Evolutionary conservation across 352 stramenopile species (phyloP).

Genomic region (Pythium myriotylum): DNA sequence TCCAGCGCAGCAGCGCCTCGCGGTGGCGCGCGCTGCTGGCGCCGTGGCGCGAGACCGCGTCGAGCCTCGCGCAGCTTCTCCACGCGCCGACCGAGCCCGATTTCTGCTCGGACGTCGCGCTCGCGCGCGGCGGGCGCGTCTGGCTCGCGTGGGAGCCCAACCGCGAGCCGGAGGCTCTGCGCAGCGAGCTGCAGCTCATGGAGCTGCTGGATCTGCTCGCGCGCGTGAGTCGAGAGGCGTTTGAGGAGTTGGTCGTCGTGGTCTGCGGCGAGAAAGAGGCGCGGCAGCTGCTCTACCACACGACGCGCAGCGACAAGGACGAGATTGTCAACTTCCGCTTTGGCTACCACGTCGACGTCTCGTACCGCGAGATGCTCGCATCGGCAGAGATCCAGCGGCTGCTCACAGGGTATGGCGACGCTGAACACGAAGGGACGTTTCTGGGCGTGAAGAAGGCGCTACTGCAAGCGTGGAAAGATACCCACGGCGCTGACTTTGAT

Average conservation of each 20-base stretch:
- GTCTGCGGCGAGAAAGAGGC: background rate
- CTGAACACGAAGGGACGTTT: background rate
- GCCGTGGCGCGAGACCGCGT: background rate
- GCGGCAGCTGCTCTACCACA: background rate
- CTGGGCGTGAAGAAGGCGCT: background rate
- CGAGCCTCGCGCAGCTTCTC: background rate
- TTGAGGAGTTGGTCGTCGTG: background rate
- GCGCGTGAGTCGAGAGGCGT: conserved; percentile 1
- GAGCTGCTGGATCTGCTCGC: conserved; percentile 10
- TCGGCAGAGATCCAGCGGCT: background rate
- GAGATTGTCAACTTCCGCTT: background rate
- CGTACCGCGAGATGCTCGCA: background rate
- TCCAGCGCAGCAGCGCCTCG: too few relatives aligned
- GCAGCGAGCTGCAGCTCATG: conserved; percentile 1
- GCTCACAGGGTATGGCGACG: background rate
- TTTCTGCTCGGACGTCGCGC: background rate
- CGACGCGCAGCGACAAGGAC: background rate
- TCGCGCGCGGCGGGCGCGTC: background rate
- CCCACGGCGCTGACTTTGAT: background rate
- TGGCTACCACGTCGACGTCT: background rate
- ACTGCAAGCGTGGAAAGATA: background rate
- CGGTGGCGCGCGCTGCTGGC: background rate
- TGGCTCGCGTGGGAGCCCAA: background rate
- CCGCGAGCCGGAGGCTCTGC: background rate
- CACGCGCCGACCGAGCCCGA: background rate